Conservation (phyloP, 208 protist genomes). For the Porcisia hertigi region DNA sequence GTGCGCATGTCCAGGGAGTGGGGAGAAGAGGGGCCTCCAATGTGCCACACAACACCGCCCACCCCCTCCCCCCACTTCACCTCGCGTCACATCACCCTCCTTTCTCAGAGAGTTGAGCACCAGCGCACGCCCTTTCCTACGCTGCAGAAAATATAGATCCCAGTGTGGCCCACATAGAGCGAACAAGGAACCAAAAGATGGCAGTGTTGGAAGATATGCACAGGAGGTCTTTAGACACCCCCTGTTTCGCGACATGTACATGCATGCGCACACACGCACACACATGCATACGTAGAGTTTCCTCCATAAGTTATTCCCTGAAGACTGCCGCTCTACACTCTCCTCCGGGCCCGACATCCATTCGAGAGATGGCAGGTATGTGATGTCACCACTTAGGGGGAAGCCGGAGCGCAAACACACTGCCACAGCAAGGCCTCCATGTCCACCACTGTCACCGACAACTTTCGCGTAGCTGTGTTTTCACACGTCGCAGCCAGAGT, state of each 20-base stretch:
- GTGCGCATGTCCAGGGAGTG: neutral
- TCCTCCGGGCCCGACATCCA: neutral
- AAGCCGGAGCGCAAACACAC: neutral
- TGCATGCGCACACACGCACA: no score
- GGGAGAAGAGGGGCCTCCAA: neutral
- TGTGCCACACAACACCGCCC: neutral
- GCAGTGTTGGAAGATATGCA: no score
- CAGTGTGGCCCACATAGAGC: neutral
- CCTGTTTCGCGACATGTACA: no score
- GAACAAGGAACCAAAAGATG: neutral
- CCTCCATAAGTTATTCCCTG: no score
- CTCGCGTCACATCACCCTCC: no score
- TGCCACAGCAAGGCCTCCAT: constrained; percentile 54
- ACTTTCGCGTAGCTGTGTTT: neutral
- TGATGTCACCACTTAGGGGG: neutral
- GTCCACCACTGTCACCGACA: constrained; percentile 36
- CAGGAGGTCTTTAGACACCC: no score
- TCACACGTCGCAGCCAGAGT: neutral
- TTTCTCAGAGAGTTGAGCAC: neutral
- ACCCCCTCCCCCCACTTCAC: no score
- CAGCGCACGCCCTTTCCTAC: neutral
- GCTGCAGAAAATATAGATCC: neutral
- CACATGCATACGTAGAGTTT: no score
- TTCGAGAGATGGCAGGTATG: neutral
- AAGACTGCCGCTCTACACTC: neutral